phyloP scores from a whole-genome alignment of 306 rosid species.

The Mucuna pruriens region DNA sequence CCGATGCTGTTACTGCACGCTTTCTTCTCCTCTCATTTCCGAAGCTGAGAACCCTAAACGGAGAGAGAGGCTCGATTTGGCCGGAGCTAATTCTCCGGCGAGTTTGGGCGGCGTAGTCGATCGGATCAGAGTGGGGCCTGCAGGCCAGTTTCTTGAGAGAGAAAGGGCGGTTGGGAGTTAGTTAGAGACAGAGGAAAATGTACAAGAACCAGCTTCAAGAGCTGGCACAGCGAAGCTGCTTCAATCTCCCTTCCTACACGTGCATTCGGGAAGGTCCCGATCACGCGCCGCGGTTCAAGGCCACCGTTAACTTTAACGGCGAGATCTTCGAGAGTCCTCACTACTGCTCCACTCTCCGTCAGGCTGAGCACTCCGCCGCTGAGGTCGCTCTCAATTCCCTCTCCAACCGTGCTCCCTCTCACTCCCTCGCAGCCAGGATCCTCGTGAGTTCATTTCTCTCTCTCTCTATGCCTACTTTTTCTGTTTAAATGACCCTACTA shows the following conservation, averaged over 20 bases:
- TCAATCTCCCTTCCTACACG: conserved; percentile 92
- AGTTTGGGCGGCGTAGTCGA: not conserved
- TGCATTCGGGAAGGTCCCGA: conserved; percentile 98
- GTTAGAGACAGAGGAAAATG: conserved; percentile 60
- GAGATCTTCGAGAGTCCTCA: conserved; percentile 94
- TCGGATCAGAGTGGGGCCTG: conserved; percentile 59
- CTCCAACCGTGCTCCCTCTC: conserved; percentile 89
- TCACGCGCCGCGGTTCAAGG: conserved; percentile 98
- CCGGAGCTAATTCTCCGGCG: conserved; percentile 24
- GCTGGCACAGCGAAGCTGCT: conserved; percentile 99
- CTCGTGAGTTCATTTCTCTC: conserved; percentile 60
- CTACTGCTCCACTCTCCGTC: conserved; percentile 89
- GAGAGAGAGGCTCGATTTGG: conserved; percentile 26
- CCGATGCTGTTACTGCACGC: not conserved
- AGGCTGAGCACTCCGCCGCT: conserved; percentile 98
- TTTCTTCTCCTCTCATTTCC: conserved; percentile 4
- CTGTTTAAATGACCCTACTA: conserved; percentile 45
- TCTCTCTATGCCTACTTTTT: not conserved
- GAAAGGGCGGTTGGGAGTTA: conserved; percentile 40
- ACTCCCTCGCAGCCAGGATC: conserved; percentile 90
- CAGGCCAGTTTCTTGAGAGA: conserved; percentile 39
- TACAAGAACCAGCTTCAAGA: conserved; percentile 99
- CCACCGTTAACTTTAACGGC: conserved; percentile 93
- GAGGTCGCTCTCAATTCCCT: conserved; percentile 96
- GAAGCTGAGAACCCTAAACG: conserved; percentile 37